Base-by-base conservation (phyloP, 2,329 filamentous ascomycete genomes). In the Apiospora arundinis region DNA sequence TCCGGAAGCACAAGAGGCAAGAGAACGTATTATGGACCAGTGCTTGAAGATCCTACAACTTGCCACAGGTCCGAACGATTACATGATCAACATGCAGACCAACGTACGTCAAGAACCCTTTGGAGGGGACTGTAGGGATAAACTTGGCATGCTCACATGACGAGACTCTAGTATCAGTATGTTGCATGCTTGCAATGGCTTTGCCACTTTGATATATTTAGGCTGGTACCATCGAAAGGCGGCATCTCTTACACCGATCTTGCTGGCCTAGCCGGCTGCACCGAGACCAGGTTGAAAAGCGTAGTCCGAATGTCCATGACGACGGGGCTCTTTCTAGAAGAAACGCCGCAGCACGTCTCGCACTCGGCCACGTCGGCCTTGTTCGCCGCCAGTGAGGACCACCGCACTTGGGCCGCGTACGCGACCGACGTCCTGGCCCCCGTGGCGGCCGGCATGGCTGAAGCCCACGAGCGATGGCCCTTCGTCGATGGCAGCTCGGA, bases 231-330 rank as follows among this genome's bases (percentile, higher is more conserved):
- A 4, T 4, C 23, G 21, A 37, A 52, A 37, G 46, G 46, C 11
- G 21, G 8, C 9, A 56, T 69, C 18, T 11, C 8, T 3, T 69
- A 60, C 28, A 16, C 44, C 37, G 70, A 69, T 9, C 69, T 71
- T 9, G 63, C 65, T 28, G 69, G 40, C n/a, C 56, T 67, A 4
- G 71, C 70, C 23, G 74, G 37, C 12, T 44, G 60, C 12, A 70
- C 21, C 52, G 63, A 63, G 56, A 74, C 46, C 25, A 25, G 28
- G 18, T 46, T 69, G 18, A 52, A 44, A 16, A 75, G 68, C 48
- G 73, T 81, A 8, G 60, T 75, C 18, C 77, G 80, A 4, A 79
- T 81, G 73, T 78, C 78, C n/a, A 81, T 82, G 74, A 81, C 78
- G 12, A 76, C 72, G 56, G 70, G 70, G 2, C 69, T 82, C n/a